phyloP scores from a whole-genome alignment of 805 yeast species.

The Metschnikowia cerradonensis region DNA sequence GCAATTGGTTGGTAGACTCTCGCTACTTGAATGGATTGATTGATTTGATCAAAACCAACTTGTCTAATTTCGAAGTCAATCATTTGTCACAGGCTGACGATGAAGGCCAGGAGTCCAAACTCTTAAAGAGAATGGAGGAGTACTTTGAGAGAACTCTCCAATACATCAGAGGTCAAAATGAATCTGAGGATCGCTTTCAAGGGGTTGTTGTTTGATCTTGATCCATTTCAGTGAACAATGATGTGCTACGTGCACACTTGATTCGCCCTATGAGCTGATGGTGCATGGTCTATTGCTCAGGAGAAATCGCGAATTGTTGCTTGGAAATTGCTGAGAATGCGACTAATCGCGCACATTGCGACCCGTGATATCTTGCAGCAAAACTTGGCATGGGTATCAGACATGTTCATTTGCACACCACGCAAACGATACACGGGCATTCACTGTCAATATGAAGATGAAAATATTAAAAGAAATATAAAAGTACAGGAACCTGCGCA shows the following conservation, averaged over 20 bases:
- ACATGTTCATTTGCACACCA: too few relatives aligned
- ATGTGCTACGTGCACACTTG: too few relatives aligned
- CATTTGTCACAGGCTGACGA: slow-evolving; percentile 19
- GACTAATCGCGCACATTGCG: not conserved
- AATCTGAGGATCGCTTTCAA: slow-evolving; percentile 64
- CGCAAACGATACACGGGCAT: too few relatives aligned
- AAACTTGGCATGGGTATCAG: not conserved
- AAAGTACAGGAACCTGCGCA: too few relatives aligned
- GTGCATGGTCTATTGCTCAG: too few relatives aligned
- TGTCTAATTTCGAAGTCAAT: slow-evolving; percentile 42
- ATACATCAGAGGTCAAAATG: slow-evolving; percentile 66
- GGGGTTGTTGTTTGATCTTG: slow-evolving; percentile 31
- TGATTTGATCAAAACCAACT: slow-evolving; percentile 69
- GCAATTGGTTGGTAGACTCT: slow-evolving; percentile 63
- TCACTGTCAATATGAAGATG: too few relatives aligned
- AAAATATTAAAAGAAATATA: too few relatives aligned
- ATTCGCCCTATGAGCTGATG: too few relatives aligned
- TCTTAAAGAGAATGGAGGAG: slow-evolving; percentile 27
- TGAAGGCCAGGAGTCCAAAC: slow-evolving; percentile 24
- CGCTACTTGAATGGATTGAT: slow-evolving; percentile 82
- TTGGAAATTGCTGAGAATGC: too few relatives aligned
- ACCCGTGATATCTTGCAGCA: not conserved
- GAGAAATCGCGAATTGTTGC: too few relatives aligned
- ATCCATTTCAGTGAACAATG: not conserved
- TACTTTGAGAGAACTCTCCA: slow-evolving; percentile 66